Base-by-base conservation (phyloP, 768 basidiomycete species). In the Rhodotorula paludigena region DNA sequence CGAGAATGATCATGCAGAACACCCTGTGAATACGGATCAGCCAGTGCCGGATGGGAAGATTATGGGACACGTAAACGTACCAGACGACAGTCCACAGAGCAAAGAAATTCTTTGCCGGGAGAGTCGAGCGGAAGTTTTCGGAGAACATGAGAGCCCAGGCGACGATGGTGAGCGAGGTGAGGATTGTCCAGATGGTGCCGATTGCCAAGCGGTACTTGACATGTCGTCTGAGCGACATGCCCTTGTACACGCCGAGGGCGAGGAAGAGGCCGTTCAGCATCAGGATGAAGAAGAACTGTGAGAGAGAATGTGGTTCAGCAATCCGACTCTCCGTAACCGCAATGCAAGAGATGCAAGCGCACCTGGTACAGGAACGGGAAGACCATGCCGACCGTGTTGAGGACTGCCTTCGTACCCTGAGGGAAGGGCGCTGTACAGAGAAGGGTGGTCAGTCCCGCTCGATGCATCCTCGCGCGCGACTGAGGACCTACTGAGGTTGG, bases 211-310 rank as follows among this genome's bases (percentile, higher is more conserved):
- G 61, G 10, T 23, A 36, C 44, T 28, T 55, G 57, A 63, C 15
- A 47, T 64, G 62, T 0, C 25, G 57, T 0, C 0, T 3, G n/a
- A 59, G 33, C 5, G 51, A n/a, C 52, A 56, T 48, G 28, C 28
- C 32, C 5, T 33, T 30, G 35, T 64, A 63, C 23, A 47, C 42
- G 38, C 61, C 61, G 18, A 57, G 49, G 25, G 32, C 23, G 35
- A 28, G 30, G 33, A 52, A 54, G 41, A 68, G 28, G 5, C 38
- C 30, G 52, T 68, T 63, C 15, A 56, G 0, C 7, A 32, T 45
- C 38, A 68, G 39, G 30, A 63, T 35, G 67, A 63, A 63, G 57
- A 68, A 68, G 66, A 68, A 68, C 32, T 51, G 47, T 6, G 16
- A 48, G 25, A 20, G 47, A n/a, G 28, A n/a, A 28, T n/a, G 28